Base-by-base conservation (phyloP, 1,284 basidiomycete species). In the Xerocomus amazonicus region DNA sequence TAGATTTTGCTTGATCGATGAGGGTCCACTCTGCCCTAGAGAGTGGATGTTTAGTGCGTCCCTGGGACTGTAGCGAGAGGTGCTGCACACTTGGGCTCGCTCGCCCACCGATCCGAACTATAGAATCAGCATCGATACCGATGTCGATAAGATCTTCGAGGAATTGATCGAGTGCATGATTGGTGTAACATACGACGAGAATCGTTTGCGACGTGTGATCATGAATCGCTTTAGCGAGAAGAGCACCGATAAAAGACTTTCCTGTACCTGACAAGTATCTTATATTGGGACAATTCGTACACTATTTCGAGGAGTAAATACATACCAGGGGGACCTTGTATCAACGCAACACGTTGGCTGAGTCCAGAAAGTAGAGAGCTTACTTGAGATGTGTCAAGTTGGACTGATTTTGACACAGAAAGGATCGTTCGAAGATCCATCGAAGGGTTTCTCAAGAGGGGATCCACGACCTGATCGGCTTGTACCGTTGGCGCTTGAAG, bases 141-240 rank as follows among this genome's bases (percentile, higher is more conserved):
- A 81, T 79, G 27, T 73, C 70, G 4, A 84, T 59, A 2, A 85
- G 73, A 49, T 81, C 78, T 32, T 79, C 76, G 3, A 85, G 68
- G 48, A 86, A 81, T 43, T 84, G 79, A 50, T 85, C 84, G 0
- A 85, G 73, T 0, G 83, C 83, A 44, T 85, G 84, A 48, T 85
- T 85, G 1, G 84, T 85, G 51, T 79, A 85, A 55, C 83, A 84
- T 7, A 83, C 78, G 3, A 85, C 80, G 3, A 85, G 73, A 14
- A 85, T 82, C 0, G 57, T 77, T 50, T 75, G 67, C 0, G 55
- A 3, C 0, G 78, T 76, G 41, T 63, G 63, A 19, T 80, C 73
- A 40, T 83, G 73, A 5, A 84, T 61, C 3, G 72, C 62, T 56
- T 84, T 84, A 0, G 80, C 81, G 0, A 84, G 64, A 1, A 86